Base-by-base conservation (phyloP, 2,329 filamentous ascomycete genomes). In the Paecilomyces fulvus region DNA sequence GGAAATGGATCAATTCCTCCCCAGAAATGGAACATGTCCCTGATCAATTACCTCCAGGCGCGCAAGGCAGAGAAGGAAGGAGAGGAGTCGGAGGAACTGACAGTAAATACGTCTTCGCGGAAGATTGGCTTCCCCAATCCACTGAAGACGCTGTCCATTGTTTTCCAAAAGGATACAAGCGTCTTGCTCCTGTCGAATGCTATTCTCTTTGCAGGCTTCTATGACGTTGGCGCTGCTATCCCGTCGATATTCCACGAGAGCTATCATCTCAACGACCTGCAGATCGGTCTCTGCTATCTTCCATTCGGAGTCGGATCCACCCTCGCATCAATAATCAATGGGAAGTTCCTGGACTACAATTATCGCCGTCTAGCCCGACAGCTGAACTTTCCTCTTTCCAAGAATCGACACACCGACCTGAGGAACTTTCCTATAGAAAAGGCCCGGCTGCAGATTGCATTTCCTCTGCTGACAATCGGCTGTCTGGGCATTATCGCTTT, bases 271-370 rank as follows among this genome's bases (percentile, higher is more conserved):
- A 64, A 71, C 30, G 69, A 75, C 21, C 64, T 77, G 9, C 68
- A 75, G 12, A 67, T 77, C 11, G 73, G 73, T 1, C 65, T 79
- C 1, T 71, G 70, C 54, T 77, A 75, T 56, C 68, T 79, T 3
- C 74, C 76, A 1, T 70, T 74, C 7, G 75, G 75, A 1, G 61
- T 70, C 2, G 74, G 74, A 11, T 69, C 70, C 12, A 63, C 74
- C n/a, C 55, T 75, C 8, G 71, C 75, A 6, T 70, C 70, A 1
- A 65, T 74, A 53, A 61, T 72, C 9, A 75, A 70, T 20, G 73
- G 73, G 2, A 65, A 66, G n/a, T 59, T 77, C 8, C 59, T 78
- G 2, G 76, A 79, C 57, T 73, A 68, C 64, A 77, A 77, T 49
- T 79, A 75, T 59, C 64, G 66, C 3, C 66, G 72, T 6, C 64